A percentile compares a stretch with the other conserved stretches of the same genome.
These are phyloP conservation scores for Xylaria sp. DNA, from an alignment of 495 filamentous ascomycete genomes.

Conservation along the genomic window DNA sequence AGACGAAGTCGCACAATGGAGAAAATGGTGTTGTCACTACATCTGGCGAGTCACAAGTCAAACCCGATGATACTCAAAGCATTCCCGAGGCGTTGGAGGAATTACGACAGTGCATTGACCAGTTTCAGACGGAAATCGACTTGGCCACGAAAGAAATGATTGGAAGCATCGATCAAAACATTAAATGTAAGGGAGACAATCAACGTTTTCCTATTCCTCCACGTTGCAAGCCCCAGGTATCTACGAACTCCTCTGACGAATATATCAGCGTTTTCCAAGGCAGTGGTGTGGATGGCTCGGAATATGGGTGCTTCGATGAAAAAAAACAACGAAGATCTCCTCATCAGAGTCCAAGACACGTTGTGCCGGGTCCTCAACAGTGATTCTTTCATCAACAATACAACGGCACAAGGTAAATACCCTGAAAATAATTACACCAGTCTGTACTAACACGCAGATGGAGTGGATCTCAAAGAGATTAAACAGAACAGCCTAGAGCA, in stretches of 20 bases:
- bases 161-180: neutral
- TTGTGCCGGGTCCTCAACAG: neutral
- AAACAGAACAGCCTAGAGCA: neutral
- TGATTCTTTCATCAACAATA: neutral
- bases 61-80: neutral
- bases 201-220: neutral
- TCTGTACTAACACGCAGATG: neutral
- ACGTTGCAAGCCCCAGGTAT: neutral
- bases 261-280: neutral
- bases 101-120: neutral
- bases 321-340: neutral
- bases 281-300: neutral
- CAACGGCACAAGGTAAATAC: neutral
- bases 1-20: neutral
- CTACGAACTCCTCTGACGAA: neutral
- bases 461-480: constrained; percentile 2
- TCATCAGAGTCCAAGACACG: constrained; percentile 1
- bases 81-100: neutral
- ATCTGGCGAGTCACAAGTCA: neutral
- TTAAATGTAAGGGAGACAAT: neutral
- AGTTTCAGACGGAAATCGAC: neutral
- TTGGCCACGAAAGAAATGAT: neutral
- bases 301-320: neutral
- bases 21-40: neutral
- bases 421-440: neutral